Percentiles rank a stretch among this genome's conserved stretches.
Conservation (phyloP, 1,284 basidiomycete species). For the Schizopora paradoxa region DNA sequence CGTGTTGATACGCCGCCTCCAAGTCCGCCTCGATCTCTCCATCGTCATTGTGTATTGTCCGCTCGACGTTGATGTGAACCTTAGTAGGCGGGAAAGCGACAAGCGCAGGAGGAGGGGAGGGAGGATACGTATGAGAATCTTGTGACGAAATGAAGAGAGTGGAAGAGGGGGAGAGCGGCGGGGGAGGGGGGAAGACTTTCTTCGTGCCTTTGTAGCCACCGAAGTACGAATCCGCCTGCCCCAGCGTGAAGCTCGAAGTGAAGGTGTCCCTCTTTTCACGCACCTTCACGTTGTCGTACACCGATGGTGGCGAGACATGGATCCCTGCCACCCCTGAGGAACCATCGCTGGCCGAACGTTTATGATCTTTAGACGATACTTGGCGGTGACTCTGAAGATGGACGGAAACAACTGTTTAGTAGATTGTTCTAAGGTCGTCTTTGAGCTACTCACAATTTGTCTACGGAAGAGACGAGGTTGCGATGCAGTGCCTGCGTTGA, state of each 20-base stretch:
- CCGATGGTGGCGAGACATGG: constrained; percentile 4
- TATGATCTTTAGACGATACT: constrained; percentile 5
- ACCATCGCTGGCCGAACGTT: background rate
- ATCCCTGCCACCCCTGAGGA: no score
- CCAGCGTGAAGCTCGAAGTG: background rate
- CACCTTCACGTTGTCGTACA: constrained; percentile 14
- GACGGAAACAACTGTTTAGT: background rate
- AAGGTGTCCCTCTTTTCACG: constrained; percentile 1
- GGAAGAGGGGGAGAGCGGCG: background rate
- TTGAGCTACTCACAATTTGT: constrained; percentile 6
- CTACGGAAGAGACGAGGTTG: constrained; percentile 10
- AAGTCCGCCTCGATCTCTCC: constrained; percentile 6
- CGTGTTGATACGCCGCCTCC: constrained; percentile 5
- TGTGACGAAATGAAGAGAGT: background rate
- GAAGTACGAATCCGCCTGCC: background rate
- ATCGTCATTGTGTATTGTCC: constrained; percentile 14
- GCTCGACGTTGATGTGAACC: constrained; percentile 17
- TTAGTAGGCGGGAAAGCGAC: background rate
- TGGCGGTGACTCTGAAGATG: constrained; percentile 1
- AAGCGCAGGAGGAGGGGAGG: background rate
- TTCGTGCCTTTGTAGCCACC: background rate
- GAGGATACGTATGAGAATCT: background rate
- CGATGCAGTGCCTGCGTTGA: constrained; percentile 10
- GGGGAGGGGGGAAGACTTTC: background rate
- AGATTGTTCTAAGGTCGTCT: background rate